phyloP scores from a whole-genome alignment of 805 yeast genomes.

The Starmerella sp. region DNA sequence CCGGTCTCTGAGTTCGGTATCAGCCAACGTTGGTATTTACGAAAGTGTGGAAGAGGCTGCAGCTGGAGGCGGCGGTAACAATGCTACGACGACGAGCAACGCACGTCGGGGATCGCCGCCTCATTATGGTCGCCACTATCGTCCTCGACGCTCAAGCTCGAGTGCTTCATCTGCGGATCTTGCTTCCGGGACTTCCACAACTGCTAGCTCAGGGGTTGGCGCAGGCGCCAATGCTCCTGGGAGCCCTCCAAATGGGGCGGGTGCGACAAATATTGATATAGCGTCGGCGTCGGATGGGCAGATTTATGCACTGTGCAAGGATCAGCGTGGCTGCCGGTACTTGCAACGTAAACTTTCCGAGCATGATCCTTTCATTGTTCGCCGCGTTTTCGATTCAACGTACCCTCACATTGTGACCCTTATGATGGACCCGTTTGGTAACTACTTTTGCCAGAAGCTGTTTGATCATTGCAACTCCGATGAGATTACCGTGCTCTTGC shows the following conservation, averaged over 20 bases:
- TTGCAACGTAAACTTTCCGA: constrained; percentile 75
- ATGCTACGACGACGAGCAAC: neutral
- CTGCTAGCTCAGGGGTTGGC: neutral
- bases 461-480: constrained; percentile 61
- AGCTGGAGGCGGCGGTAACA: neutral
- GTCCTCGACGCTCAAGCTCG: constrained; percentile 13
- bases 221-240: neutral
- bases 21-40: neutral
- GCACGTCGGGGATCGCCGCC: neutral
- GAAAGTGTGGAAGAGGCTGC: neutral
- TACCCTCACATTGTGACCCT: constrained; percentile 67
- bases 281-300: constrained; percentile 31
- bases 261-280: constrained; percentile 2
- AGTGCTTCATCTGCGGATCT: constrained; percentile 8
- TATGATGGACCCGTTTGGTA: constrained; percentile 95
- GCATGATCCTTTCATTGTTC: constrained; percentile 25
- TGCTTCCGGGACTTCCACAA: neutral
- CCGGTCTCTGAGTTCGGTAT: neutral
- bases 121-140: neutral
- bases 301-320: constrained; percentile 74
- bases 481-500: constrained; percentile 59
- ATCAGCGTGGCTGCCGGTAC: constrained; percentile 93
- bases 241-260: neutral
- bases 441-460: constrained; percentile 82
- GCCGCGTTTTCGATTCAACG: constrained; percentile 68